Base-by-base conservation (phyloP, 1,139 yeast species). In the Yamadazyma taylorii region DNA sequence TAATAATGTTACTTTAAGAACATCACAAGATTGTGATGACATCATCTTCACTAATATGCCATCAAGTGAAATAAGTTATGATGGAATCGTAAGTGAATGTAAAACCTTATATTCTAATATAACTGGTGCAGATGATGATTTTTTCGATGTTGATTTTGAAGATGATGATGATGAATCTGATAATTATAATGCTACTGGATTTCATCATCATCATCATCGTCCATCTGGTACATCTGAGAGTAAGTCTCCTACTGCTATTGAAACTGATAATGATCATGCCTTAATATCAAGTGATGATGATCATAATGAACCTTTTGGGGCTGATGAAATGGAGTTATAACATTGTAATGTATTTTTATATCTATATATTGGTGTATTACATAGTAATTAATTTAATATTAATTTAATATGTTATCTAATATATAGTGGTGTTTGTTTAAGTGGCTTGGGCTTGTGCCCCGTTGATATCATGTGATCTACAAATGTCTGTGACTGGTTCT, bases 71-170 rank as follows among this genome's bases (percentile, higher is more conserved):
- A 76, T 90, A 30, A 83, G 95, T 33, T 90, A 89, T 58, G 97
- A 90, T 57, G 97, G 96, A 21, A 77, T 85, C 9, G 78, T 90
- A 17, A 78, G 89, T 6, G 92, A 87, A 44, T 89, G 90, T n/a
- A 82, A 81, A 53, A 66, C 77, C 17, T 59, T 90, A 30, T 92
- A 86, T 58, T 81, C 79, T 41, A 71, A 75, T 43, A 79, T 90
- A 45, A 94, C 94, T 4, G 97, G 97, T 3, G 78, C 95, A 4
- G 95, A 86, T 55, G 97, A 90, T 50, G 97, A 90, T 60, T 90
- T 90, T 63, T 90, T 90, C 54, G 96, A 88, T 60, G 88, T 90
- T 24, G 97, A 90, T 61, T 90, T 90, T 56, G 97, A 90, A 61
- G 97, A 90, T 57, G 96, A 89, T 15, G 96, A 86, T 37, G 32